A percentile compares a stretch with the other conserved stretches of the same genome.
Evolutionary conservation across 1,139 yeast genomes (phyloP).

Genomic region (Petasospora fabianii): DNA sequence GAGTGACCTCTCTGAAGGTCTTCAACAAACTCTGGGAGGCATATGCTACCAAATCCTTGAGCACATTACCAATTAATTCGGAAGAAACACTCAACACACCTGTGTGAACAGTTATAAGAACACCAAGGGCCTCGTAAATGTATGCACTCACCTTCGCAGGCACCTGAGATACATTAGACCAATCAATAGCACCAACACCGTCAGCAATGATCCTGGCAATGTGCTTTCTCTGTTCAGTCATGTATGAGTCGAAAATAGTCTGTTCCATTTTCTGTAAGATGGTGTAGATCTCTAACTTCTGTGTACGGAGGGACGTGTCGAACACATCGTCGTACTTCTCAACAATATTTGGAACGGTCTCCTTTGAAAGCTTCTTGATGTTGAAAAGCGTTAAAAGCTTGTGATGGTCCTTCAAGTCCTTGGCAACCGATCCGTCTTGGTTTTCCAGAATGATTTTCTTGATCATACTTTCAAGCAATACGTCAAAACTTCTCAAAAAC

Average conservation of each 20-base stretch:
- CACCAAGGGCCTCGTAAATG: conserved; percentile 47
- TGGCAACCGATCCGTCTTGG: conserved; percentile 20
- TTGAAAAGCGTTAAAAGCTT: conserved; percentile 48
- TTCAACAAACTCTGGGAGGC: conserved; percentile 41
- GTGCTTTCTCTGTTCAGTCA: conserved; percentile 45
- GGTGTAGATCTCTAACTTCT: conserved; percentile 39
- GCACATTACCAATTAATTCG: conserved; percentile 39
- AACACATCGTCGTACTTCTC: conserved; percentile 46
- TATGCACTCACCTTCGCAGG: conserved; percentile 44
- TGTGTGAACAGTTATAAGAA: conserved; percentile 51
- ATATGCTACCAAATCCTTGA: conserved; percentile 45
- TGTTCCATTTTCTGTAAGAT: conserved; percentile 47
- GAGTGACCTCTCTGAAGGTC: conserved; percentile 36
- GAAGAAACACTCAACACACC: conserved; percentile 47
- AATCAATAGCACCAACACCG: conserved; percentile 44
- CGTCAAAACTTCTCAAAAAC: conserved; percentile 48
- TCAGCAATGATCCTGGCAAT: conserved; percentile 44
- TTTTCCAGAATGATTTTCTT: conserved; percentile 39
- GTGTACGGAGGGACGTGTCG: conserved; percentile 37
- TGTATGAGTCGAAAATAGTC: conserved; percentile 48
- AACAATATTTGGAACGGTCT: conserved; percentile 44
- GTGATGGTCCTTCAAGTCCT: conserved; percentile 33
- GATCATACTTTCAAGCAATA: conserved; percentile 46
- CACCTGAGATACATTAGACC: conserved; percentile 37
- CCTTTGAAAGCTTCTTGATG: conserved; percentile 42